Conservation (phyloP, 1,284 basidiomycete species). For the Boletus albobrunnescens region DNA sequence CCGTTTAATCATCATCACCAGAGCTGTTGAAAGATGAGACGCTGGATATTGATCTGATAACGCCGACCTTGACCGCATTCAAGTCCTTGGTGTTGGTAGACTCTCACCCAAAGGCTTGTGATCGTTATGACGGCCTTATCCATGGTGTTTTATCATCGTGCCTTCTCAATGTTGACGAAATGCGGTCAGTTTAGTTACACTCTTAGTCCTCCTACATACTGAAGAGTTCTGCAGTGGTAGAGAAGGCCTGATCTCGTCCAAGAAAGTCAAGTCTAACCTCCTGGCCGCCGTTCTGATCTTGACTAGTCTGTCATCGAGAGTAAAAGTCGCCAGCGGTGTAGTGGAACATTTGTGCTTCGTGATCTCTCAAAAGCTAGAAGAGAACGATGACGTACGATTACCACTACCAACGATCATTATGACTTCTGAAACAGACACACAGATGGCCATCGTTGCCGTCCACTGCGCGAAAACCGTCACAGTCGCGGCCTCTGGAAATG, state of each 20-base stretch:
- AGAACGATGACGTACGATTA: constrained; percentile 60
- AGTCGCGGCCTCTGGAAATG: constrained; percentile 61
- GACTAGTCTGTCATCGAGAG: constrained; percentile 69
- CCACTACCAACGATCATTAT: not conserved
- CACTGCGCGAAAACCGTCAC: constrained; percentile 82
- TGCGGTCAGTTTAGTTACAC: constrained; percentile 58
- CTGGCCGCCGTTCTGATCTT: constrained; percentile 83
- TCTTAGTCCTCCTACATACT: not conserved
- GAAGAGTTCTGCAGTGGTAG: constrained; percentile 54
- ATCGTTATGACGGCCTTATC: constrained; percentile 58
- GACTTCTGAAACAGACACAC: constrained; percentile 25
- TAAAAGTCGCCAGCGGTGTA: constrained; percentile 70
- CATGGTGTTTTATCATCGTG: constrained; percentile 87
- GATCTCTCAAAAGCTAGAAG: constrained; percentile 73
- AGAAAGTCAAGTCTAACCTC: constrained; percentile 90
- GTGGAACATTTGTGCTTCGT: constrained; percentile 85
- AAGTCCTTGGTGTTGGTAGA: constrained; percentile 69
- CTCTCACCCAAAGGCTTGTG: constrained; percentile 32
- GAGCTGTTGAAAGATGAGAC: constrained; percentile 84
- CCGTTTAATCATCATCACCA: not conserved
- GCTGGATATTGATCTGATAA: constrained; percentile 72
- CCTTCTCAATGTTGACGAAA: constrained; percentile 83
- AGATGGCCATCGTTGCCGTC: constrained; percentile 79
- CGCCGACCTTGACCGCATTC: constrained; percentile 74
- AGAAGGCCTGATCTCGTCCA: constrained; percentile 68